phyloP scores from a whole-genome alignment of 345 rosid genomes.

The Arabidopsis thaliana region DNA sequence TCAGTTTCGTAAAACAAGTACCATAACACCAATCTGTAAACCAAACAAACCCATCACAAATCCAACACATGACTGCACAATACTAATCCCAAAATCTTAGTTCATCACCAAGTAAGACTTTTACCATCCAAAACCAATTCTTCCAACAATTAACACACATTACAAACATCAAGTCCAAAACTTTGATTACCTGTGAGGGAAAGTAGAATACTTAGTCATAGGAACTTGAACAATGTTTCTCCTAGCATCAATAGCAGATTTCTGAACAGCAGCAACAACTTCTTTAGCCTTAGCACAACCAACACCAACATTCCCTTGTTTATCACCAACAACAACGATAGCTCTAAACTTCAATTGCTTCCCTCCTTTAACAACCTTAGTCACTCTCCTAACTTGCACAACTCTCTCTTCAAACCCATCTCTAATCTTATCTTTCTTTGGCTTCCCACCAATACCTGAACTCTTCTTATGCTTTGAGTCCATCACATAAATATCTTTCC shows the following conservation, averaged over 20 bases:
- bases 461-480: constrained; percentile 64
- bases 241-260: constrained; percentile 78
- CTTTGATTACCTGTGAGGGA: constrained; percentile 72
- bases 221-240: constrained; percentile 78
- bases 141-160: neutral
- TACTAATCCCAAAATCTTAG: neutral
- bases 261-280: constrained; percentile 78
- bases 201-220: constrained; percentile 86
- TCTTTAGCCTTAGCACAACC: constrained; percentile 92
- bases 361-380: constrained; percentile 96
- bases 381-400: constrained; percentile 78
- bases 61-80: neutral
- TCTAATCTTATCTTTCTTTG: constrained; percentile 60
- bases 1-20: neutral
- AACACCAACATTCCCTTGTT: constrained; percentile 82
- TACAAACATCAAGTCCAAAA: constrained; percentile 13
- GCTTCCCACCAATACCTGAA: constrained; percentile 53
- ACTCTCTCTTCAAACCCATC: constrained; percentile 95
- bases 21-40: neutral
- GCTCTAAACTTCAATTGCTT: constrained; percentile 81
- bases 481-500: constrained; percentile 69
- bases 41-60: constrained; percentile 14
- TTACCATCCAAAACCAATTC: neutral
- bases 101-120: constrained; percentile 9
- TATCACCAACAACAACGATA: constrained; percentile 84